phyloP scores from a whole-genome alignment of 2,329 filamentous ascomycete species.

The Metarhizium sp. region DNA sequence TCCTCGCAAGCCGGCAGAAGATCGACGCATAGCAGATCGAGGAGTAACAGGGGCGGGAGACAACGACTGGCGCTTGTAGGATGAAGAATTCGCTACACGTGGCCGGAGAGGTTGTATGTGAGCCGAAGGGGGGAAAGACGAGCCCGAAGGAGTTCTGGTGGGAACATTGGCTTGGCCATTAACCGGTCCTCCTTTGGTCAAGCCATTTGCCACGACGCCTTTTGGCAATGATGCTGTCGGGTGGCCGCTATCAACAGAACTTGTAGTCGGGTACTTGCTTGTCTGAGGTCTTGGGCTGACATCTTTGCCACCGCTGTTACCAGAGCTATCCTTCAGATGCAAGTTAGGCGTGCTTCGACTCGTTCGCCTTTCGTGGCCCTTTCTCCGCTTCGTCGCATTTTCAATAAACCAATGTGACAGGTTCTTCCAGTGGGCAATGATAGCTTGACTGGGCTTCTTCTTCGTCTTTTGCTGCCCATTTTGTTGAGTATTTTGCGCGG shows the following conservation, averaged over 20 bases:
- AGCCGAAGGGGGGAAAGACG: slow-evolving; percentile 17
- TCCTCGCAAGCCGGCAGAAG: slow-evolving; percentile 74
- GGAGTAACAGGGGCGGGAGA: slow-evolving; percentile 85
- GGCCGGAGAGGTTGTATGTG: slow-evolving; percentile 16
- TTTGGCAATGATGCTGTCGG: slow-evolving; percentile 38
- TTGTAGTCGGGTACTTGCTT: slow-evolving; percentile 41
- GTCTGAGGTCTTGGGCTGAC: slow-evolving; percentile 50
- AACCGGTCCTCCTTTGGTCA: slow-evolving; percentile 18
- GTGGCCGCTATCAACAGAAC: slow-evolving; percentile 21
- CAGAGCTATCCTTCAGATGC: slow-evolving; percentile 36
- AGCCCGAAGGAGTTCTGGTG: slow-evolving; percentile 13
- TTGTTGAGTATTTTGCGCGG: slow-evolving; percentile 11
- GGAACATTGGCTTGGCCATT: slow-evolving; percentile 10
- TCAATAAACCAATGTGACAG: slow-evolving; percentile 56
- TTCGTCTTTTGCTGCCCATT: slow-evolving; percentile 35
- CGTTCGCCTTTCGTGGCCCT: slow-evolving; percentile 36
- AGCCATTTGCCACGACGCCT: slow-evolving; percentile 43
- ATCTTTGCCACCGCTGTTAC: slow-evolving; percentile 38
- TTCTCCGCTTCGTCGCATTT: slow-evolving; percentile 45
- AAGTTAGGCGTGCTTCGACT: slow-evolving; percentile 53
- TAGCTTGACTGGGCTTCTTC: slow-evolving; percentile 48
- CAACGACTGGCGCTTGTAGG: slow-evolving; percentile 67
- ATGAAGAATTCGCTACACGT: slow-evolving; percentile 22
- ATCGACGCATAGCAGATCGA: slow-evolving; percentile 73
- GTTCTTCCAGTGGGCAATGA: slow-evolving; percentile 53